Evolutionary conservation across 805 yeast species (phyloP).

Genomic region (Lipomyces chichibuensis): DNA sequence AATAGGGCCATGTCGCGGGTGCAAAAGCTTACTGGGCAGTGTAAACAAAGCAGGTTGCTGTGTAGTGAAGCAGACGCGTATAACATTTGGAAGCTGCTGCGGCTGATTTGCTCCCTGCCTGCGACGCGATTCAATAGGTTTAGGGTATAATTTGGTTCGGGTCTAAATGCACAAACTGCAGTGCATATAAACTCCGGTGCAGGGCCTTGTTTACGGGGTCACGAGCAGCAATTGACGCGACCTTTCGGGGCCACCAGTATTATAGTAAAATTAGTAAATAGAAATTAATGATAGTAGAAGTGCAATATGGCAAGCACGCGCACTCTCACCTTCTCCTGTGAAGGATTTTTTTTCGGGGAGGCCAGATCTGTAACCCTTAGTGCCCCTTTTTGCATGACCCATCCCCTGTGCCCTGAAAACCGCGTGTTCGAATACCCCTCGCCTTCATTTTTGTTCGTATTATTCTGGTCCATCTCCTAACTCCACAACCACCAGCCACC

Average conservation of each 20-base stretch:
- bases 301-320: background rate
- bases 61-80: no score
- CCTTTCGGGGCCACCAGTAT: background rate
- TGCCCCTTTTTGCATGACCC: background rate
- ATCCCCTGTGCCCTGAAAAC: background rate
- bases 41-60: background rate
- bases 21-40: background rate
- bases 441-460: background rate
- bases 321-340: background rate
- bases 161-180: no score
- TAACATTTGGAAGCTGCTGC: no score
- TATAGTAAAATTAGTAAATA: background rate
- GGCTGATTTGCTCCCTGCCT: no score
- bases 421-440: background rate
- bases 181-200: no score
- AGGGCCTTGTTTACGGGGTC: no score
- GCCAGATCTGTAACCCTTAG: background rate
- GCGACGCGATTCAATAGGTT: background rate
- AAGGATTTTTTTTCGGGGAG: background rate
- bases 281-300: background rate
- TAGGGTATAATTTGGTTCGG: background rate
- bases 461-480: background rate
- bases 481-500: background rate
- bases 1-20: background rate
- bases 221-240: no score